These are phyloP conservation scores for Mucor sp. DNA, from an alignment of 371 early-diverging fungal genomes.

Conservation along the genomic window DNA sequence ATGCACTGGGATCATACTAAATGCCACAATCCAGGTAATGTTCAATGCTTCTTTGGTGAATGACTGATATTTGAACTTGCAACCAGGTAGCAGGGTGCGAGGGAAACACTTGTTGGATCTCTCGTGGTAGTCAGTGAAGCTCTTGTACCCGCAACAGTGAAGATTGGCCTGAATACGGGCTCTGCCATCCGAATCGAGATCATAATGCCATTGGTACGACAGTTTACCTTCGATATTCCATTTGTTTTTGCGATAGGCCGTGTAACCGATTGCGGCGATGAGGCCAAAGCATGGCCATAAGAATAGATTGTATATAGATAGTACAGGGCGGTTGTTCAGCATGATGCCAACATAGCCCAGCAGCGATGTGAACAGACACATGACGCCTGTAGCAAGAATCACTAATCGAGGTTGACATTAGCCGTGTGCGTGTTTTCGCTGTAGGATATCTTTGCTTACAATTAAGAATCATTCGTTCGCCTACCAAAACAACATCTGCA, in stretches of 20 bases:
- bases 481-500: conserved; percentile 49
- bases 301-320: conserved; percentile 52
- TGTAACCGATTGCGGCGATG: conserved; percentile 59
- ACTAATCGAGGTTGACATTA: conserved; percentile 27
- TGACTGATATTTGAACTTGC: conserved; percentile 50
- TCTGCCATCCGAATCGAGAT: conserved; percentile 37
- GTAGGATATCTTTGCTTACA: conserved; percentile 31
- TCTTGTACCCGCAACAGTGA: conserved; percentile 63
- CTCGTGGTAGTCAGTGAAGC: conserved; percentile 55
- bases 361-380: conserved; percentile 51
- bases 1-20: conserved; percentile 50
- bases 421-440: not conserved
- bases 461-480: conserved; percentile 42
- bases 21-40: conserved; percentile 51
- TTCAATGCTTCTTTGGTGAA: conserved; percentile 47
- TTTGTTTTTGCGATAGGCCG: conserved; percentile 50
- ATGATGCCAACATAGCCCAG: conserved; percentile 60
- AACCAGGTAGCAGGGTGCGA: conserved; percentile 55
- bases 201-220: conserved; percentile 55
- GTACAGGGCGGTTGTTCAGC: conserved; percentile 48
- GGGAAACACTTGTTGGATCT: conserved; percentile 62
- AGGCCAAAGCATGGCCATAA: conserved; percentile 61
- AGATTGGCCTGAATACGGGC: conserved; percentile 50
- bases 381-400: conserved; percentile 46
- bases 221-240: conserved; percentile 52